A percentile compares a stretch with the other conserved stretches of the same genome.
phyloP scores from a whole-genome alignment of 345 rosid species.

The Boechera stricta region DNA sequence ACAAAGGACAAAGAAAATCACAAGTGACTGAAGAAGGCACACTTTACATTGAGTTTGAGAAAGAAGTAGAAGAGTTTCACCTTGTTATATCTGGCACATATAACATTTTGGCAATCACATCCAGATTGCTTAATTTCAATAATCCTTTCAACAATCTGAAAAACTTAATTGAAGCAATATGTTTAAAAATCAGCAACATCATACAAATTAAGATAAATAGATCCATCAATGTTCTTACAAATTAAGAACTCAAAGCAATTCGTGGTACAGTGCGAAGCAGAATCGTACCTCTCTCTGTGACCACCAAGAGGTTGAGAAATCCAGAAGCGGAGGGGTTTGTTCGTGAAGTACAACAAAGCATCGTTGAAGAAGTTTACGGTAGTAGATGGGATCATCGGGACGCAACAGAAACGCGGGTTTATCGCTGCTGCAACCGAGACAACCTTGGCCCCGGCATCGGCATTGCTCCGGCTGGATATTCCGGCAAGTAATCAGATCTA shows the following conservation, averaged over 20 bases:
- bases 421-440: slow-evolving; percentile 46
- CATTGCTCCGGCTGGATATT: slow-evolving; percentile 43
- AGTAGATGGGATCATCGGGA: slow-evolving; percentile 60
- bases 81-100: slow-evolving; percentile 64
- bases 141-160: slow-evolving; percentile 60
- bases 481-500: slow-evolving; percentile 43
- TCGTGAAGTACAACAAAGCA: slow-evolving; percentile 59
- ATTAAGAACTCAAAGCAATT: slow-evolving; percentile 1
- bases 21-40: not conserved
- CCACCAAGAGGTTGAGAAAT: slow-evolving; percentile 50
- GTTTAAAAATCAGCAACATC: not conserved
- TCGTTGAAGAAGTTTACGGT: slow-evolving; percentile 57
- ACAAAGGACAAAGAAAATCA: not conserved
- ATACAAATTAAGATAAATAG: slow-evolving; percentile 1
- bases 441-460: slow-evolving; percentile 48
- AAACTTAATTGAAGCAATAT: slow-evolving; percentile 3
- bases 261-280: not conserved
- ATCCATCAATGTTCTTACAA: not conserved
- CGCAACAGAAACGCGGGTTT: slow-evolving; percentile 54
- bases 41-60: not conserved
- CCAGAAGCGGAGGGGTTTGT: slow-evolving; percentile 52
- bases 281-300: slow-evolving; percentile 59
- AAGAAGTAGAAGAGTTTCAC: slow-evolving; percentile 38
- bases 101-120: slow-evolving; percentile 47
- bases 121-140: slow-evolving; percentile 54